Percentiles rank a stretch among this genome's conserved stretches.
Conservation (phyloP, 768 basidiomycete species). For the Butyriboletus loyo region DNA sequence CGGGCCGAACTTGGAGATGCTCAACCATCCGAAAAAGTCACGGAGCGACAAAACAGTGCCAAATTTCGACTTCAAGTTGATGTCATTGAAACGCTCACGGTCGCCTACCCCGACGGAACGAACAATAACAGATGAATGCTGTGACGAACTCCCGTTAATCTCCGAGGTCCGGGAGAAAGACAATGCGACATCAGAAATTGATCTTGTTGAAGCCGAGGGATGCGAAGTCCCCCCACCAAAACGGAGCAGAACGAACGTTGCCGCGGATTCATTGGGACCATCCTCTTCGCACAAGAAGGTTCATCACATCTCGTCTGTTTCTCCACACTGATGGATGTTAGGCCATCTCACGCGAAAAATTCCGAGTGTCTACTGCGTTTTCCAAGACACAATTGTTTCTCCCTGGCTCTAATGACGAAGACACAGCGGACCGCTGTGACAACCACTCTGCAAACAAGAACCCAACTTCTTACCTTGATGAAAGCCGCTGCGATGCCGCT, state of each 20-base stretch:
- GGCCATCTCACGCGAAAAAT: not conserved
- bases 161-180: conserved; percentile 33
- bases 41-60: conserved; percentile 28
- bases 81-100: conserved; percentile 26
- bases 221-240: conserved; percentile 16
- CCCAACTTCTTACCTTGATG: conserved; percentile 21
- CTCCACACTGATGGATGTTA: conserved; percentile 8
- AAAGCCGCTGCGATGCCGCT: conserved; percentile 29
- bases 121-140: conserved; percentile 30
- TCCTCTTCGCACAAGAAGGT: conserved; percentile 12
- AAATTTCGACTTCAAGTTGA: conserved; percentile 51
- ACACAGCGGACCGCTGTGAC: not conserved
- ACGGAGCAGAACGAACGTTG: conserved; percentile 8
- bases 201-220: conserved; percentile 36
- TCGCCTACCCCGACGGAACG: conserved; percentile 14
- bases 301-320: not conserved
- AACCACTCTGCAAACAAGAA: not conserved
- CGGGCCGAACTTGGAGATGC: conserved; percentile 45
- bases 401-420: conserved; percentile 12
- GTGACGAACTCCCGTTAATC: conserved; percentile 34
- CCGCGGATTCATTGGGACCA: not conserved
- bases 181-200: conserved; percentile 30
- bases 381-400: conserved; percentile 19
- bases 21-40: conserved; percentile 10
- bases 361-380: not conserved